phyloP scores from a whole-genome alignment of 1,284 basidiomycete genomes.

The Leccinum solheimii region DNA sequence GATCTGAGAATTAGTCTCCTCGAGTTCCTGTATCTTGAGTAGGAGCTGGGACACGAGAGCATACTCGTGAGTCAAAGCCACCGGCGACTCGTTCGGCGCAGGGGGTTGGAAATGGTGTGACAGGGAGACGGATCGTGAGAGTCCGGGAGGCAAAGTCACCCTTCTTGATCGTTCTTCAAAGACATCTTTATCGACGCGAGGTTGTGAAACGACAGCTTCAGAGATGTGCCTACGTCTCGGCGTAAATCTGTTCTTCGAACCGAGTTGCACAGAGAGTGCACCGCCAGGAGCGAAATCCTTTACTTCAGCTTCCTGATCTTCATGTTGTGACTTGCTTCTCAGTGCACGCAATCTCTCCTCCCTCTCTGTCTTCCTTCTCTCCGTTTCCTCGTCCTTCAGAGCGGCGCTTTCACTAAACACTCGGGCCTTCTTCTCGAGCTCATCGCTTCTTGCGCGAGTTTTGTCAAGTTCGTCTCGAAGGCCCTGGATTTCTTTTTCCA shows the following conservation, averaged over 20 bases:
- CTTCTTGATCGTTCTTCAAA: slow-evolving; percentile 24
- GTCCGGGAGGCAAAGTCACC: slow-evolving; percentile 14
- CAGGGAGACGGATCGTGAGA: slow-evolving; percentile 31
- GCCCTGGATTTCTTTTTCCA: slow-evolving; percentile 75
- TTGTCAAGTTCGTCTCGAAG: slow-evolving; percentile 73
- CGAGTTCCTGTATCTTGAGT: slow-evolving; percentile 76
- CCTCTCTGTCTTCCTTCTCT: slow-evolving; percentile 54
- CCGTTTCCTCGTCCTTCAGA: slow-evolving; percentile 46
- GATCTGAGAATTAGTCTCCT: slow-evolving; percentile 73
- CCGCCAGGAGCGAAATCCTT: slow-evolving; percentile 66
- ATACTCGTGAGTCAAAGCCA: slow-evolving; percentile 40
- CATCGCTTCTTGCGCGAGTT: slow-evolving; percentile 64
- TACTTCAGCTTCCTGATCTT: slow-evolving; percentile 35
- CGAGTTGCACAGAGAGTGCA: slow-evolving; percentile 37
- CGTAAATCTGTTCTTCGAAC: slow-evolving; percentile 22
- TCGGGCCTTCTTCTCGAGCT: slow-evolving; percentile 65
- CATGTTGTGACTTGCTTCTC: slow-evolving; percentile 40
- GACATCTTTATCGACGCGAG: slow-evolving; percentile 2
- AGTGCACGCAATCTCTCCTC: slow-evolving; percentile 52
- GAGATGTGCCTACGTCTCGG: slow-evolving; percentile 32
- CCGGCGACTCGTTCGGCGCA: slow-evolving; percentile 15
- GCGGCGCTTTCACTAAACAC: slow-evolving; percentile 39
- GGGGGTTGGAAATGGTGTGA: slow-evolving; percentile 25
- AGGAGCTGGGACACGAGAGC: slow-evolving; percentile 70
- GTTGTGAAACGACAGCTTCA: slow-evolving; percentile 23